phyloP scores from a whole-genome alignment of 1,284 basidiomycete species.

The Phaffia rhodozyma region DNA sequence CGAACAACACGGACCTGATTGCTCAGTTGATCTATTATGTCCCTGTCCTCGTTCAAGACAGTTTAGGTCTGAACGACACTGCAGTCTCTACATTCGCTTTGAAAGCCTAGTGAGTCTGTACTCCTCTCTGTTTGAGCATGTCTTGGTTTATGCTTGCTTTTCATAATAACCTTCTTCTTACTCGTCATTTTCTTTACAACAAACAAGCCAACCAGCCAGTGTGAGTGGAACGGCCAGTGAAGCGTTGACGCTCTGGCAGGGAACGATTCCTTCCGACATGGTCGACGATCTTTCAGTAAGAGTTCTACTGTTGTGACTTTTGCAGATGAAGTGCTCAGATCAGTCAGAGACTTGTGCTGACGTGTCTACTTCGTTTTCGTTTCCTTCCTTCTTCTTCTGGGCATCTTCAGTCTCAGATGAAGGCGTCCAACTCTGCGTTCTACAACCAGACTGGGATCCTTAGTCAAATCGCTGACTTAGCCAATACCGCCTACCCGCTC shows the following conservation, averaged over 20 bases:
- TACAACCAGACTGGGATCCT: constrained; percentile 35
- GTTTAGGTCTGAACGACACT: constrained; percentile 20
- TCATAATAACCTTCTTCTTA: too few relatives aligned
- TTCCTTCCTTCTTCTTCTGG: constrained; percentile 20
- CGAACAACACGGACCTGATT: constrained; percentile 32
- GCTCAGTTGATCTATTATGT: constrained; percentile 27
- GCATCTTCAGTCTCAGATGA: constrained; percentile 26
- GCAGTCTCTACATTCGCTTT: constrained; percentile 34
- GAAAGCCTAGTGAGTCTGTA: constrained; percentile 26
- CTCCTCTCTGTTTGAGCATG: too few relatives aligned
- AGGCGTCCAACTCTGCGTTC: constrained; percentile 31
- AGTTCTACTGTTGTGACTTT: neutral
- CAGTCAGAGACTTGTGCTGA: neutral
- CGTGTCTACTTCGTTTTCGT: neutral
- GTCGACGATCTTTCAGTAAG: constrained; percentile 31
- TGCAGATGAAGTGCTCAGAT: neutral
- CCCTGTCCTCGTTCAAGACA: constrained; percentile 2
- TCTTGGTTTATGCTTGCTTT: too few relatives aligned
- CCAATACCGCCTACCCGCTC: constrained; percentile 34
- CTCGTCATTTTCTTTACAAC: too few relatives aligned
- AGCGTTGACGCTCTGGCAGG: constrained; percentile 36
- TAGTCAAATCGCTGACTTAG: constrained; percentile 34
- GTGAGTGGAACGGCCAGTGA: constrained; percentile 28
- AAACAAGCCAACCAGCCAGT: constrained; percentile 27
- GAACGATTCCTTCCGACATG: constrained; percentile 32